Base-by-base conservation (phyloP, 176 grass and related monocot genomes). In the Areca catechu region DNA sequence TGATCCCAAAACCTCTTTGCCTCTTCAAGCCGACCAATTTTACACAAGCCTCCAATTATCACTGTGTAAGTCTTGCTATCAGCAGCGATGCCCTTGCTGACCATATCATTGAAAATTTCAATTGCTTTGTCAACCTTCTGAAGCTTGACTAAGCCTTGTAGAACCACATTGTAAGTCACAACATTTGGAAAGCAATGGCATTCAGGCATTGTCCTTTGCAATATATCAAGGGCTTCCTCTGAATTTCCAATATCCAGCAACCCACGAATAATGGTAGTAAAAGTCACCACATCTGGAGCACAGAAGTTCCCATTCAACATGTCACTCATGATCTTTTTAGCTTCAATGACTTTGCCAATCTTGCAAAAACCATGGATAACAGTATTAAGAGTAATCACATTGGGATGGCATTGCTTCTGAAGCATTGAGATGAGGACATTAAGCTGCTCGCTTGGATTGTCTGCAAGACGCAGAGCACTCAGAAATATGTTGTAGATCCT, bases 281-380 rank as follows among this genome's bases (percentile, higher is more conserved):
- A 97, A 4, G 83, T 88, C 51, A 91, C 86, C 23, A 85, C 86
- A 27, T 97, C 84, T 22, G 83, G 86, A 65, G 74, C 60, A 53
- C 72, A 91, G 54, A 83, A 88, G 25, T 77, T 91, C n/a, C 83
- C 86, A 0, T 70, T 84, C 16, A 82, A 58, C 83, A 91, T 97
- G 49, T 97, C 92, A 7, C 85, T 61, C 50, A 91, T 30, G 56
- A 97, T 97, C 74, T 73, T 85, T 63, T 77, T 80, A 25, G 92
- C 86, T 73, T 97, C 86, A 14, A 54, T 60, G n/a, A 70, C 22
- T 51, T 71, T 77, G 25, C 86, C 78, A 34, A 86, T 76, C 49
- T 91, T 97, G 75, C 86, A 97, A 52, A 91, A 97, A 23, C 92
- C 83, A 60, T 97, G 86, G 53, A 97, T 66, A 48, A 91, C 76